A percentile compares a stretch with the other conserved stretches of the same genome.
Conservation (phyloP, 805 yeast genomes). For the Suhomyces canberraensis region DNA sequence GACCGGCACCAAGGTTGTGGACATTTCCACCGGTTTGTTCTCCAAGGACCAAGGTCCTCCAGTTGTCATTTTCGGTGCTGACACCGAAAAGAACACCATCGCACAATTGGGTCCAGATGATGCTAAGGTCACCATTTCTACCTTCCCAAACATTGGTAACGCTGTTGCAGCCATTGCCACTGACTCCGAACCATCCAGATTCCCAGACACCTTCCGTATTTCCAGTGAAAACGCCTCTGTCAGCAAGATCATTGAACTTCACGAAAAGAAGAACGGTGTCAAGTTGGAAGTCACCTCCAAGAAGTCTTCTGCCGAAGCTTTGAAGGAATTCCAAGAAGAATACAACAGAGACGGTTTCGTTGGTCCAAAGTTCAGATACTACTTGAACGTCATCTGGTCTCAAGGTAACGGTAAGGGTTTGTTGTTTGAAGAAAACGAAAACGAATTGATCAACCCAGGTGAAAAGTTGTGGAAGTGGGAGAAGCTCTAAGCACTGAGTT, state of each 20-base stretch:
- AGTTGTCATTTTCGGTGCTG: slow-evolving; percentile 35
- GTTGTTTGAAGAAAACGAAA: slow-evolving; percentile 28
- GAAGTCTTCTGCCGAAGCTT: slow-evolving; percentile 21
- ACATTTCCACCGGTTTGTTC: slow-evolving; percentile 39
- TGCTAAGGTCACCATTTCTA: slow-evolving; percentile 33
- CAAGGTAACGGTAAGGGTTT: slow-evolving; percentile 44
- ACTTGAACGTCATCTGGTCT: slow-evolving; percentile 27
- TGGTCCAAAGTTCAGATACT: slow-evolving; percentile 31
- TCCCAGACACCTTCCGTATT: slow-evolving; percentile 46
- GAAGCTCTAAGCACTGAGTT: too few species aligned
- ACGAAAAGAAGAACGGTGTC: slow-evolving; percentile 38
- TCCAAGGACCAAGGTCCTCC: slow-evolving; percentile 30
- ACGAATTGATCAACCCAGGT: slow-evolving; percentile 45
- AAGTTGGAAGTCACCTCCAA: slow-evolving; percentile 13
- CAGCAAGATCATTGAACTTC: slow-evolving; percentile 35
- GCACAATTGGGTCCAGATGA: slow-evolving; percentile 41
- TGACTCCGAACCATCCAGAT: slow-evolving; percentile 22
- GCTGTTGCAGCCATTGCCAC: slow-evolving; percentile 16
- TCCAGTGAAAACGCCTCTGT: slow-evolving; percentile 40
- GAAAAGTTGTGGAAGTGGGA: slow-evolving; percentile 46
- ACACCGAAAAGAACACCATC: slow-evolving; percentile 31
- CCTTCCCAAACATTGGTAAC: slow-evolving; percentile 19
- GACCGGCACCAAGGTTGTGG: slow-evolving; percentile 39
- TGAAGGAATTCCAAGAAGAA: slow-evolving; percentile 26
- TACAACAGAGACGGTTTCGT: slow-evolving; percentile 26